Base-by-base conservation (phyloP, 2,329 filamentous ascomycete species). In the Penicillium sp. region DNA sequence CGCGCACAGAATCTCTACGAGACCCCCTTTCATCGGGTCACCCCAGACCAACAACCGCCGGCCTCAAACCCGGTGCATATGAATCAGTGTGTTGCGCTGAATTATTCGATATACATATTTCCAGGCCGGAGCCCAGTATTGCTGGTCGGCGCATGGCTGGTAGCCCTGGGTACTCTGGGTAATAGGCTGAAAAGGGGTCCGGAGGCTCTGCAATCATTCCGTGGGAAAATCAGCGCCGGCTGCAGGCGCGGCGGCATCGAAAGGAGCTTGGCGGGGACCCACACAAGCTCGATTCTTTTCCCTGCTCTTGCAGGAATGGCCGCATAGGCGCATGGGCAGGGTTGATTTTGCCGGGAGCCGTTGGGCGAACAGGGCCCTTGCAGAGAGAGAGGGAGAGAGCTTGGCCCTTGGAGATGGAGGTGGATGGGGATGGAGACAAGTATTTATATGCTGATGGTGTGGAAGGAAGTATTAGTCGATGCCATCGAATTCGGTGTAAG, bases 231-330 rank as follows among this genome's bases (percentile, higher is more conserved):
- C 22, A 52, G 59, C 54, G 58, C 62, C 57, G 40, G 55, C 62
- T 63, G 58, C 63, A 68, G 67, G 65, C 61, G 63, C 65, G 61
- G 68, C 64, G 60, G 37, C 16, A 53, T 26, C 51, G 51, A 53
- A 66, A 67, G 59, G 55, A 58, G 58, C 63, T 68, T 69, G 66
- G 68, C 66, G 52, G 52, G 68, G 68, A 69, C 68, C 68, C 66
- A 69, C 68, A 70, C 57, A 63, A 70, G 68, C 68, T 70, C 61
- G 58, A 65, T 64, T 53, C 26, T 38, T 52, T 22, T 35, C 40
- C n/a, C 22, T n/a, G 4, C 14, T 25, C 13, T 28, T 25, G 35
- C 51, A 53, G 51, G 51, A 35, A 53, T 53, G 10, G 25, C 6
- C 43, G 8, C 38, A 26, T 14, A 26, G 28, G 14, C 16, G 26